A percentile compares a stretch with the other conserved stretches of the same genome.
Conservation (phyloP, 1,284 basidiomycete species). For the Agaricales sp. region DNA sequence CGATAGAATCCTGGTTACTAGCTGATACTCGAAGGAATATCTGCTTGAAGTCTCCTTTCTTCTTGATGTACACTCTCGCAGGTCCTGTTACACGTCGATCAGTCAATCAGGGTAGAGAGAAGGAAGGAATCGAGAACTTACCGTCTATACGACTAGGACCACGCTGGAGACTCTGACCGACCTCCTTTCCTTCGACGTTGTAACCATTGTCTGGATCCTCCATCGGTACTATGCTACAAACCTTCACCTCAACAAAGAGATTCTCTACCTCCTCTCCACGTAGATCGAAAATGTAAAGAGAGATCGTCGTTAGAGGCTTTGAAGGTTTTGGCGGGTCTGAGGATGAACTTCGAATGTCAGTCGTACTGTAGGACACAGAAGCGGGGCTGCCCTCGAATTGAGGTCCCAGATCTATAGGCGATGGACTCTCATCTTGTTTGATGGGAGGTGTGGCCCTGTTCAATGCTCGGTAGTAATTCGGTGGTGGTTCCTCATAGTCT, state of each 20-base stretch:
- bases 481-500: not conserved
- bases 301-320: not conserved
- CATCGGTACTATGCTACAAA: not conserved
- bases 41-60: not conserved
- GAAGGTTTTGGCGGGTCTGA: not conserved
- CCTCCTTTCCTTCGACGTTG: not conserved
- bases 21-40: not conserved
- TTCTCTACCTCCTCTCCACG: not conserved
- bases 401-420: not conserved
- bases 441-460: not conserved
- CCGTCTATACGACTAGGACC: slow-evolving; percentile 1
- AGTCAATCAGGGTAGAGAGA: not conserved
- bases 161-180: not conserved
- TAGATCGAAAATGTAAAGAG: not conserved
- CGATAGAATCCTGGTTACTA: not conserved
- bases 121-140: not conserved
- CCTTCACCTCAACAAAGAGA: not conserved
- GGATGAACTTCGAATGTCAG: not conserved
- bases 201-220: not conserved
- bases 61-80: not conserved
- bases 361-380: not conserved
- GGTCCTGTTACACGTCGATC: not conserved
- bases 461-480: not conserved
- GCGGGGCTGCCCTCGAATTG: not conserved
- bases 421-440: not conserved